A percentile compares a stretch with the other conserved stretches of the same genome.
Conservation (phyloP, 2,329 filamentous ascomycete genomes). For the Aspergillus amoenus region DNA sequence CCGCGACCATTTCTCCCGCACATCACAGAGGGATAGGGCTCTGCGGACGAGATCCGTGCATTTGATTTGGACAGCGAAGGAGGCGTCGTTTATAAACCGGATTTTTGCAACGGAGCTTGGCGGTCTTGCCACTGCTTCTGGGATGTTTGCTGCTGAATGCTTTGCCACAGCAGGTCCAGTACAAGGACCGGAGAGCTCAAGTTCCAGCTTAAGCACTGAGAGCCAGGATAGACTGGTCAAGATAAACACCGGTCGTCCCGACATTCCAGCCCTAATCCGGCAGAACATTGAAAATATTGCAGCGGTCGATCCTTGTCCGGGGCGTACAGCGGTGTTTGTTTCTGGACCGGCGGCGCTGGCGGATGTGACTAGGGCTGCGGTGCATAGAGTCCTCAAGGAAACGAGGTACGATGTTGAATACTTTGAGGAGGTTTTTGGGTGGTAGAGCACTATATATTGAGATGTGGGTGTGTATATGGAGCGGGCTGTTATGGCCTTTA, state of each 20-base stretch:
- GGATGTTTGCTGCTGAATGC: neutral
- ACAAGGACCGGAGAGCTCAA: neutral
- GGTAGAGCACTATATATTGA: neutral
- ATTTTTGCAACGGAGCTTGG: neutral
- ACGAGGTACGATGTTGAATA: slow-evolving; percentile 38
- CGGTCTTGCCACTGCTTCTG: too few species aligned
- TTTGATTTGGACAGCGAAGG: neutral
- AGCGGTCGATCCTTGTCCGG: slow-evolving; percentile 8
- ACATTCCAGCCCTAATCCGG: neutral
- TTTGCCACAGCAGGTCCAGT: neutral
- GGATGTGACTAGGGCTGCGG: slow-evolving; percentile 40
- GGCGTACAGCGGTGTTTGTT: slow-evolving; percentile 38
- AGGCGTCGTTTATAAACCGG: neutral
- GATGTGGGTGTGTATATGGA: too few species aligned
- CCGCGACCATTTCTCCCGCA: neutral
- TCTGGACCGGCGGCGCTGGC: slow-evolving; percentile 43
- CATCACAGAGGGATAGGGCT: neutral
- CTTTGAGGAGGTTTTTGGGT: slow-evolving; percentile 34
- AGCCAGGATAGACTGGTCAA: neutral
- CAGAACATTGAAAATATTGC: neutral
- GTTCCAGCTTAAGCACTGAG: too few species aligned
- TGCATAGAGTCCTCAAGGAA: slow-evolving; percentile 31
- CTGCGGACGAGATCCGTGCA: neutral
- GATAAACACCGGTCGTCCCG: neutral
- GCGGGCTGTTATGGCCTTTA: too few species aligned